Percentiles rank a stretch among this genome's conserved stretches.
phyloP scores from a whole-genome alignment of 2,329 filamentous ascomycete species.

The Verticillium isaacii region DNA sequence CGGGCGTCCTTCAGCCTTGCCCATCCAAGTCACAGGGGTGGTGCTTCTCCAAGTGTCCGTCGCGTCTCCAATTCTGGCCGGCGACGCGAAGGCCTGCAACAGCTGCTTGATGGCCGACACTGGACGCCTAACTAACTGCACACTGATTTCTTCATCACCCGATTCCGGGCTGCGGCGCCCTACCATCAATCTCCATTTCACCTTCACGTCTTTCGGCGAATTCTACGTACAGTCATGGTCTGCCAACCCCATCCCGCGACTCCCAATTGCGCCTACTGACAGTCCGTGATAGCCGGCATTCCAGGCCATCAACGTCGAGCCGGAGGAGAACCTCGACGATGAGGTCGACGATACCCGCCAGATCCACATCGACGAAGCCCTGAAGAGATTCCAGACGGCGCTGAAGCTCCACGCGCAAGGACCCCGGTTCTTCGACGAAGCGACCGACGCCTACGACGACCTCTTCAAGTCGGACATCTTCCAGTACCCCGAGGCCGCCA shows the following conservation, averaged over 20 bases:
- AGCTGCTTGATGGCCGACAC: neutral
- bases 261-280: neutral
- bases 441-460: conserved; percentile 73
- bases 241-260: neutral
- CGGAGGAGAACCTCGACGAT: conserved; percentile 83
- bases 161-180: neutral
- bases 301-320: conserved; percentile 88
- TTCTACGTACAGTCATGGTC: neutral
- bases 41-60: neutral
- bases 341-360: conserved; percentile 95
- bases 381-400: conserved; percentile 90
- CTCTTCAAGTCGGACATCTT: conserved; percentile 94
- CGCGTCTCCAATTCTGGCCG: neutral
- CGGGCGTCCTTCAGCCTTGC: neutral
- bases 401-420: conserved; percentile 90
- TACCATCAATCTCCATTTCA: neutral
- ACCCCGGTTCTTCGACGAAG: conserved; percentile 67
- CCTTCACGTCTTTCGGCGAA: neutral
- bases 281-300: conserved; percentile 55
- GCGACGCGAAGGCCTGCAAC: neutral
- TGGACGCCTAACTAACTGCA: neutral
- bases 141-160: neutral
- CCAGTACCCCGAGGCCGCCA: conserved; percentile 79
- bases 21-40: neutral
- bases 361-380: conserved; percentile 91